Evolutionary conservation across 2,329 filamentous ascomycete species (phyloP), one percentile per base, ranked within the genome.

Genomic region (Trichoderma breve): DNA sequence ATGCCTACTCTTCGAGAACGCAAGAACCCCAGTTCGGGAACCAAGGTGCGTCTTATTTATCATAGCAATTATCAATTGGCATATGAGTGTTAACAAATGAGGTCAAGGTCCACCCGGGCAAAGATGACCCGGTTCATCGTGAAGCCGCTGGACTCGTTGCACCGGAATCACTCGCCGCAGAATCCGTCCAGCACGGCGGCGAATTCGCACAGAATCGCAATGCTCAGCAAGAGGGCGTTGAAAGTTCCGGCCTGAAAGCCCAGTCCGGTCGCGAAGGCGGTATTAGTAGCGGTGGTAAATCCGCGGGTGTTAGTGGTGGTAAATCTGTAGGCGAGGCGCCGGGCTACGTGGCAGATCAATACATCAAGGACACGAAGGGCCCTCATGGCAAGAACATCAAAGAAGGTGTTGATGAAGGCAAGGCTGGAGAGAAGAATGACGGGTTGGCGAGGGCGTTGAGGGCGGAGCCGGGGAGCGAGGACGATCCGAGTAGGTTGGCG

Each of bases 101-200:
- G 7, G 1, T 15, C n/a, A 67, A 89, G 84, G 86, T 88, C 73
- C 81, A 81, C 21, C 80, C 81, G 58, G 83, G 85, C 70, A 74
- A 80, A 72, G 81, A 87, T 61, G 84, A 88, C 58, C 86, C 88
- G 32, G 71, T 77, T 1, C 86, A 85, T 72, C 79, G 83, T 18
- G 93, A 96, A 80, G 83, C 86, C 15, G 83, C 91, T 6, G 93
- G 93, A 67, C 77, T 84, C 30, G 86, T 95, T 1, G 82, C 87
- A 58, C 83, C 86, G 15, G 92, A 92, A 81, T 95, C 92, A 7
- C 89, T 97, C 6, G 93, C 93, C 12, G 91, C 89, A 72, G 91
- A 95, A 77, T 96, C 93, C 0, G 82, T 89, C 72, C 82, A 84
- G 61, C 75, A 83, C 26, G 86, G 86, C 71, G 92, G 92, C 74